phyloP scores from a whole-genome alignment of 495 filamentous ascomycete species.

The Xylaria palmicola region DNA sequence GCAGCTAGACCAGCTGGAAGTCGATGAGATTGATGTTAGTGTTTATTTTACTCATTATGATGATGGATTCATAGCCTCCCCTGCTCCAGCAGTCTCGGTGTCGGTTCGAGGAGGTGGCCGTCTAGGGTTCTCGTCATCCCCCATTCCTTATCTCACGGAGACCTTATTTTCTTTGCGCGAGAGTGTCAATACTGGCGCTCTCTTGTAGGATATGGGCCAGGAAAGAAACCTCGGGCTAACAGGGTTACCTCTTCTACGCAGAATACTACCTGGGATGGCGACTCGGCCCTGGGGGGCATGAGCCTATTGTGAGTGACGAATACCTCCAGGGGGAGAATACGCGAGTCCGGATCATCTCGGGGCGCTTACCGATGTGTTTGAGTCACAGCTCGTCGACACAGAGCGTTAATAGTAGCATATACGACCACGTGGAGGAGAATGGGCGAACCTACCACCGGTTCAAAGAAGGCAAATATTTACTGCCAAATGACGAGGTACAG shows the following conservation, averaged over 20 bases:
- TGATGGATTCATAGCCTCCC: neutral
- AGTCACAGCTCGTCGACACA: conserved; percentile 4
- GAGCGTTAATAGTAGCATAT: conserved; percentile 10
- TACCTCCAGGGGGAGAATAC: neutral
- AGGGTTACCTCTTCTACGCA: neutral
- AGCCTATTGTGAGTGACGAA: conserved; percentile 9
- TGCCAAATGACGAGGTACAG: conserved; percentile 31
- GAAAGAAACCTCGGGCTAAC: neutral
- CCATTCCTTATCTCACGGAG: neutral
- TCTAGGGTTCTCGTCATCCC: neutral
- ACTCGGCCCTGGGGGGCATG: conserved; percentile 13
- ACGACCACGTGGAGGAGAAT: conserved; percentile 25
- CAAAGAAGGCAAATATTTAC: conserved; percentile 26
- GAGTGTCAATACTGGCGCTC: neutral
- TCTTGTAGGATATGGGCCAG: neutral
- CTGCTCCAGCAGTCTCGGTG: too few relatives aligned
- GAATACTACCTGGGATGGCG: conserved; percentile 4
- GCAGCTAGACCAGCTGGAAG: conserved; percentile 6
- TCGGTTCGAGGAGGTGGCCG: too few relatives aligned
- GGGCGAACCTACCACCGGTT: conserved; percentile 30
- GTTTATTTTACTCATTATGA: neutral
- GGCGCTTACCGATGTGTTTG: neutral
- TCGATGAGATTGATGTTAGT: conserved; percentile 10
- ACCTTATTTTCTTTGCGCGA: neutral
- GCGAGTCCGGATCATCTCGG: neutral